phyloP scores from a whole-genome alignment of 345 rosid genomes.

The Microcos paniculata region DNA sequence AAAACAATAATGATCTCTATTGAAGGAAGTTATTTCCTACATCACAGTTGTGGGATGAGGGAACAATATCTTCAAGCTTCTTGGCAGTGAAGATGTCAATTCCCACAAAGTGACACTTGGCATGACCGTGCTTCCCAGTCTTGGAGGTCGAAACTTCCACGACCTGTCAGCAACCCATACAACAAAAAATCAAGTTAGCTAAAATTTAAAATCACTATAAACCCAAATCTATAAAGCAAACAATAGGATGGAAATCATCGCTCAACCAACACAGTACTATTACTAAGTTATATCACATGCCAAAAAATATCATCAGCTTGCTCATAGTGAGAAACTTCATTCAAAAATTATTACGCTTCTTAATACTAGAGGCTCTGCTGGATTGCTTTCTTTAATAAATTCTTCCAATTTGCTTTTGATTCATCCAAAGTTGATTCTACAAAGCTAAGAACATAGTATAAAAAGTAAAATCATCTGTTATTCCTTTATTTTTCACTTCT shows the following conservation, averaged over 20 bases:
- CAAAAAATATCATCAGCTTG: neutral
- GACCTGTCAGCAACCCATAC: neutral
- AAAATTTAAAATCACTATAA: neutral
- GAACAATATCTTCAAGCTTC: slow-evolving; percentile 76
- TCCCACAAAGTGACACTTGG: slow-evolving; percentile 76
- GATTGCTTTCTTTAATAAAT: neutral
- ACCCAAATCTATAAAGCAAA: neutral
- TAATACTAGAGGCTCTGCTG: neutral
- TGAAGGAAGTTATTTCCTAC: slow-evolving; percentile 22
- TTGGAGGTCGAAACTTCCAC: slow-evolving; percentile 54
- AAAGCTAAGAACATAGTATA: neutral
- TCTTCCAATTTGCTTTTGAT: neutral
- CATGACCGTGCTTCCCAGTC: slow-evolving; percentile 79
- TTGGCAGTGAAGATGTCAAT: slow-evolving; percentile 69
- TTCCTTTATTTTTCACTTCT: neutral
- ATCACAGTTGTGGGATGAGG: slow-evolving; percentile 80
- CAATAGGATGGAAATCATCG: neutral
- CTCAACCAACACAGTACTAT: neutral
- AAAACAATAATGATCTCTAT: neutral
- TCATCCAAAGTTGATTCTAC: neutral
- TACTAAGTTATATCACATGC: neutral
- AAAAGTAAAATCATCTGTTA: neutral
- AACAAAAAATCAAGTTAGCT: neutral
- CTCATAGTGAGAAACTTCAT: neutral
- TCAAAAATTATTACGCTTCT: neutral